A percentile compares a stretch with the other conserved stretches of the same genome.
Evolutionary conservation across 2,329 filamentous ascomycete species (phyloP).

Genomic region (Neofusicoccum ribis): DNA sequence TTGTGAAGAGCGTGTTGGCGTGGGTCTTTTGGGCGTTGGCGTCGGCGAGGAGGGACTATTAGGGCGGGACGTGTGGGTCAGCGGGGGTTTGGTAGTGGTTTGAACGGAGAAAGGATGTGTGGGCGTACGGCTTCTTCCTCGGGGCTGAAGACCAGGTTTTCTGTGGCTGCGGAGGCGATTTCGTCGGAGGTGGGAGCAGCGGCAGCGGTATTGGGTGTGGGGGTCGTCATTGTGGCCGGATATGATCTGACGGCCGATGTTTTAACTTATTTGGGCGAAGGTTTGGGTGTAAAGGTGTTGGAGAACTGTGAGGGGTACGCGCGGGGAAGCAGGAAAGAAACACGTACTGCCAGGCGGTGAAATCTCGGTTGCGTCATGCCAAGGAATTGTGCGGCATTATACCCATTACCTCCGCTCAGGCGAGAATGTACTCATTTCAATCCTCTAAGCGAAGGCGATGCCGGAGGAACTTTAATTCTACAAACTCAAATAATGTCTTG

Average conservation of each 20-base stretch:
- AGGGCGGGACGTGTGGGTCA: not conserved
- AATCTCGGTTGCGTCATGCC: constrained; percentile 18
- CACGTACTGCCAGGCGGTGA: constrained; percentile 16
- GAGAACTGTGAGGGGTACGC: not conserved
- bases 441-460: too few species aligned
- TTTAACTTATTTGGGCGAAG: not conserved
- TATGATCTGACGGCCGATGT: too few species aligned
- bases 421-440: not conserved
- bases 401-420: not conserved
- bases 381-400: not conserved
- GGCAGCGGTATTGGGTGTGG: not conserved
- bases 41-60: constrained; percentile 66
- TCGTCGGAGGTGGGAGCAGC: not conserved
- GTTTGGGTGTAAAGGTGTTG: too few species aligned
- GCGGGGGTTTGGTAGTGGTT: not conserved
- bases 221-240: not conserved
- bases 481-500: too few species aligned
- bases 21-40: constrained; percentile 71
- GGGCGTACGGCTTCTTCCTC: constrained; percentile 19
- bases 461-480: not conserved
- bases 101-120: not conserved
- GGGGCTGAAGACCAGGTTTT: constrained; percentile 9
- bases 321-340: not conserved
- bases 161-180: not conserved
- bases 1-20: constrained; percentile 78